phyloP scores from a whole-genome alignment of 2,329 filamentous ascomycete genomes.

The Rhynchosporium agropyri region DNA sequence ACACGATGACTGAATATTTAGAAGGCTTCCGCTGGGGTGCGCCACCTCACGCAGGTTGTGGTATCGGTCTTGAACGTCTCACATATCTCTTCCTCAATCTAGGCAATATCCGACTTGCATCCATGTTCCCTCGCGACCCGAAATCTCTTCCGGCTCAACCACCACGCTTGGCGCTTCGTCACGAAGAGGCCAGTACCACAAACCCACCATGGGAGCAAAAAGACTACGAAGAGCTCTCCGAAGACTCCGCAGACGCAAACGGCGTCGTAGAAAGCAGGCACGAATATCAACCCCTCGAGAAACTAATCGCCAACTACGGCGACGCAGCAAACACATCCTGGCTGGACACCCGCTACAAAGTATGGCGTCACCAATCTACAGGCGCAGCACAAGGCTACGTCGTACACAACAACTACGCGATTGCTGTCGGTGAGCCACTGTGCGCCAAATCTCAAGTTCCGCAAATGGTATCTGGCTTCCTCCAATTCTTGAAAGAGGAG shows the following conservation, averaged over 20 bases:
- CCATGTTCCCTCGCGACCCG: conserved; percentile 84
- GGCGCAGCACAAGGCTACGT: conserved; percentile 88
- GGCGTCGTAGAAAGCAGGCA: conserved; percentile 15
- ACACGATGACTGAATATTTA: conserved; percentile 89
- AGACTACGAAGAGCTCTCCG: conserved; percentile 28
- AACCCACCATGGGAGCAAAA: conserved; percentile 62
- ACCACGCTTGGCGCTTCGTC: conserved; percentile 67
- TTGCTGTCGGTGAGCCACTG: conserved; percentile 84
- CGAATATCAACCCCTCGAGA: conserved; percentile 72
- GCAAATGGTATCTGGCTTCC: conserved; percentile 72
- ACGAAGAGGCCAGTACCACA: conserved; percentile 84
- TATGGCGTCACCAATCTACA: conserved; percentile 79
- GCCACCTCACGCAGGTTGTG: conserved; percentile 86
- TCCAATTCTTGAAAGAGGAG: conserved; percentile 70
- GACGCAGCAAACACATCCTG: conserved; percentile 93
- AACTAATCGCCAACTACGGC: conserved; percentile 93
- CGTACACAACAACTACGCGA: conserved; percentile 72
- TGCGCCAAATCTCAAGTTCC: conserved; percentile 79
- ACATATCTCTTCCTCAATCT: conserved; percentile 84
- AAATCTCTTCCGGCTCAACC: conserved; percentile 77
- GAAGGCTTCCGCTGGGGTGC: conserved; percentile 86
- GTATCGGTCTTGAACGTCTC: conserved; percentile 86
- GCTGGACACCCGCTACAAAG: conserved; percentile 84
- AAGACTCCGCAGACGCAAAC: conserved; percentile 8
- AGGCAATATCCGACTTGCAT: conserved; percentile 86